Percentiles rank a stretch among this genome's conserved stretches.
These are phyloP conservation scores for Yamadazyma insecticola DNA, from an alignment of 805 yeast species.

Conservation along the genomic window DNA sequence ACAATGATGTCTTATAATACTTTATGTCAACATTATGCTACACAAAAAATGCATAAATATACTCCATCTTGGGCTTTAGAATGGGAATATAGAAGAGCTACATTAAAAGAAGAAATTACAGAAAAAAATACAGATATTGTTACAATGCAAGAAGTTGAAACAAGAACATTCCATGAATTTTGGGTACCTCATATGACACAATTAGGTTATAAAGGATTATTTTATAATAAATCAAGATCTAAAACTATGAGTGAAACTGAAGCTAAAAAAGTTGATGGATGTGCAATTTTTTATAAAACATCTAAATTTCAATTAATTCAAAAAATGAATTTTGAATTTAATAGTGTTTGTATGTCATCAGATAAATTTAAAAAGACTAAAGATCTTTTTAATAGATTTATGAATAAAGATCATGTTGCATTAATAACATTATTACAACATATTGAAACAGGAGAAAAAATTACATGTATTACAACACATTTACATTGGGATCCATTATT, in stretches of 20 bases:
- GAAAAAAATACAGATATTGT: slow-evolving; percentile 67
- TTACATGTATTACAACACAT: slow-evolving; percentile 85
- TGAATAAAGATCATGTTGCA: slow-evolving; percentile 94
- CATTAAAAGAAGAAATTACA: slow-evolving; percentile 68
- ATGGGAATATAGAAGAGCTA: slow-evolving; percentile 85
- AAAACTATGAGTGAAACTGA: slow-evolving; percentile 81
- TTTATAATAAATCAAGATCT: slow-evolving; percentile 86
- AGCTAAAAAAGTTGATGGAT: slow-evolving; percentile 92
- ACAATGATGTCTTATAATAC: slow-evolving; percentile 86
- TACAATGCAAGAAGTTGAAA: slow-evolving; percentile 95
- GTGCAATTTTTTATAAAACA: slow-evolving; percentile 85
- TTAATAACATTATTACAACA: slow-evolving; percentile 72
- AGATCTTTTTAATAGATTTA: slow-evolving; percentile 91
- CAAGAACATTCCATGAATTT: slow-evolving; percentile 76
- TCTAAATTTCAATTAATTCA: slow-evolving; percentile 66
- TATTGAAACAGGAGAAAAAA: slow-evolving; percentile 60
- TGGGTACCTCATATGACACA: slow-evolving; percentile 74
- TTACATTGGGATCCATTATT: slow-evolving; percentile 98
- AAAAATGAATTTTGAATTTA: slow-evolving; percentile 75
- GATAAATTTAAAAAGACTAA: slow-evolving; percentile 89
- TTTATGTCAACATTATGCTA: slow-evolving; percentile 93
- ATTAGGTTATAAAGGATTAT: slow-evolving; percentile 75
- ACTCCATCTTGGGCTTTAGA: slow-evolving; percentile 97
- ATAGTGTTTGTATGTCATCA: slow-evolving; percentile 71
- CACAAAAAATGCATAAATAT: slow-evolving; percentile 84